Evolutionary conservation across 78 protist species (phyloP).

Genomic region (Dictyostelium discoideum): dicty_2.7 NC_007090.3:1942501-1943000

Average conservation of each 20-base stretch:
- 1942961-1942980: conserved; percentile 48
- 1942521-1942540: conserved; percentile 66
- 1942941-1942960: not conserved
- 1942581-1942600: not conserved
- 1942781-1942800: conserved; percentile 4
- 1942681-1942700: conserved; percentile 14
- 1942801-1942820: conserved; percentile 79
- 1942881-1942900: not conserved
- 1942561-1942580: not conserved
- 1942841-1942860: conserved; percentile 39
- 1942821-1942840: conserved; percentile 94
- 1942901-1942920: not conserved
- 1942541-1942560: conserved; percentile 67
- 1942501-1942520: conserved; percentile 77
- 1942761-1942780: conserved; percentile 56
- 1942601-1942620: conserved; percentile 79
- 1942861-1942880: conserved; percentile 10
- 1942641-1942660: conserved; percentile 95
- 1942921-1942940: not conserved
- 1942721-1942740: conserved; percentile 25
- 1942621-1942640: conserved; percentile 95
- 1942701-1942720: not conserved
- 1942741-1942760: conserved; percentile 55
- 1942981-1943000: conserved; percentile 69
- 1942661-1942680: not conserved